A percentile compares a stretch with the other conserved stretches of the same genome.
Conservation (phyloP, 768 basidiomycete genomes). For the Cystofilobasidium bisporidii region DNA sequence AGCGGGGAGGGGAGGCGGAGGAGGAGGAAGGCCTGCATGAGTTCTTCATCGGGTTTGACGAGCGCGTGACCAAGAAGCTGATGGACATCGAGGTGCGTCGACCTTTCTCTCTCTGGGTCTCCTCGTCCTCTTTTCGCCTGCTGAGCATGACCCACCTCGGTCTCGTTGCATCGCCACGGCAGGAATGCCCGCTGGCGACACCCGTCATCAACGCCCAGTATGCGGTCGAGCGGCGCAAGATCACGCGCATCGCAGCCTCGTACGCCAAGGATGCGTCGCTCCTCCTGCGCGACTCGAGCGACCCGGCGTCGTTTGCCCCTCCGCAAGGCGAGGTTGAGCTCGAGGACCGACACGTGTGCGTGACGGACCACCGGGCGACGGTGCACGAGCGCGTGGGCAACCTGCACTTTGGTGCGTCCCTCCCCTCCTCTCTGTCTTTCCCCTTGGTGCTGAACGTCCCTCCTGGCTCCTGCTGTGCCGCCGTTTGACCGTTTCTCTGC, state of each 20-base stretch:
- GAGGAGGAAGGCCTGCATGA: slow-evolving; percentile 43
- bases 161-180: slow-evolving; percentile 8
- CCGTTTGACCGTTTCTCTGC: background rate
- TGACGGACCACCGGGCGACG: slow-evolving; percentile 68
- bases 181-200: slow-evolving; percentile 91
- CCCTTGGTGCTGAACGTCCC: too few species aligned
- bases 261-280: slow-evolving; percentile 85
- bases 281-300: slow-evolving; percentile 71
- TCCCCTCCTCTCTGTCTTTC: too few species aligned
- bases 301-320: slow-evolving; percentile 5
- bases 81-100: slow-evolving; percentile 77
- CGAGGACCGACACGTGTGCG: slow-evolving; percentile 55
- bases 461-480: background rate
- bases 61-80: slow-evolving; percentile 59
- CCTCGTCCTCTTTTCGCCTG: background rate
- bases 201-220: slow-evolving; percentile 64
- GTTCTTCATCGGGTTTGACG: slow-evolving; percentile 82
- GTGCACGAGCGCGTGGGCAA: slow-evolving; percentile 78
- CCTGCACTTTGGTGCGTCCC: slow-evolving; percentile 58
- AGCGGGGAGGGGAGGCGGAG: background rate
- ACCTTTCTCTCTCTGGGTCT: background rate
- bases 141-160: background rate
- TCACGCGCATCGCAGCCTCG: slow-evolving; percentile 47
- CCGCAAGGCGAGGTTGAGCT: slow-evolving; percentile 8
- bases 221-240: slow-evolving; percentile 52